These are phyloP conservation scores for Eucalyptus regnans DNA, from an alignment of 345 rosid genomes.

Conservation along the genomic window DNA sequence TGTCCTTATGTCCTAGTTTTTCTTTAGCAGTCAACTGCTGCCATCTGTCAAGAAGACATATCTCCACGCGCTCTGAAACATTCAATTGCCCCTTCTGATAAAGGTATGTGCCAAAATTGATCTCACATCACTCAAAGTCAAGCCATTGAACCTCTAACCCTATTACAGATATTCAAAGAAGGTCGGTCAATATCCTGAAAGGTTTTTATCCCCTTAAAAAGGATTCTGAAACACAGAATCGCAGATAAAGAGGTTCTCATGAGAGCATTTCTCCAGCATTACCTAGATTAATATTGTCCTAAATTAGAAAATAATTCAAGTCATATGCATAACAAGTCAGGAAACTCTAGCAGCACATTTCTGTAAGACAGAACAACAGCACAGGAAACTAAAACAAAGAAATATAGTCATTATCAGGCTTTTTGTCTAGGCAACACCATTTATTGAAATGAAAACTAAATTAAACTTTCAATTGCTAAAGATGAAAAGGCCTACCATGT, in stretches of 20 bases:
- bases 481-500: conserved; percentile 40
- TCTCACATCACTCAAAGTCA: neutral
- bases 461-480: neutral
- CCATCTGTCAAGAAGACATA: neutral
- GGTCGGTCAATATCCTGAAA: neutral
- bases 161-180: neutral
- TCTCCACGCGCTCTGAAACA: neutral
- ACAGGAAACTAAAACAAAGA: neutral
- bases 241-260: neutral
- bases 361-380: neutral
- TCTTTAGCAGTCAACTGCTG: neutral
- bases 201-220: neutral
- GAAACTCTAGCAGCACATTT: neutral
- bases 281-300: neutral
- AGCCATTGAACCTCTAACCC: neutral
- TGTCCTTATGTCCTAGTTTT: neutral
- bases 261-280: neutral
- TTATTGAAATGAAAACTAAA: neutral
- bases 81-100: neutral
- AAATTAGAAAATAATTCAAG: neutral
- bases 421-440: neutral
- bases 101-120: neutral
- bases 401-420: neutral
- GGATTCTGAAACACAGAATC: neutral
- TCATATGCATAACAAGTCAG: neutral